Base-by-base conservation (phyloP, 2,329 filamentous ascomycete genomes). In the Elsinoe perseae region DNA sequence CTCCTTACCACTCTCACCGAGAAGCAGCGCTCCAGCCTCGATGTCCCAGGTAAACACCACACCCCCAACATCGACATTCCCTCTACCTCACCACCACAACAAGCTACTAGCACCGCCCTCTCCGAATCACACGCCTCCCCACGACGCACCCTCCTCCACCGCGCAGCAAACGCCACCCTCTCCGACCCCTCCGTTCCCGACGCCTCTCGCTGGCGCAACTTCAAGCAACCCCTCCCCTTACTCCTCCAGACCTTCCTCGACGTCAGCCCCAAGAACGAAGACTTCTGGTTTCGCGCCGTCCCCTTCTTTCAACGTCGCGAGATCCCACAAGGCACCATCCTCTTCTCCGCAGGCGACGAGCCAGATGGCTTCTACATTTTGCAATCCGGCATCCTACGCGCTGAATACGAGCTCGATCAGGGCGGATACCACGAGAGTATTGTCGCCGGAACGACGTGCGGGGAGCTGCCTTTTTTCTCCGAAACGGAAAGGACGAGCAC, bases 211-310 rank as follows among this genome's bases (percentile, higher is more conserved):
- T 97, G 91, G 87, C 84, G 86, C 64, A 83, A 84, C 63, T 95
- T 96, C 69, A 88, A 87, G 62, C 90, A 96, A 67, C 93, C 93
- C 0, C 80, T 97, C 6, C 87, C 89, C 1, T 82, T 98, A 46
- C 89, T 98, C 70, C 79, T 98, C 21, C 92, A 96, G 68, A 89
- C 93, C n/a, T 97, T 98, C 73, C 86, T 93, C 66, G 87, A 89
- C 43, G 76, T 96, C 10, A 95, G 88, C 53, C 77, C 83, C 54
- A 84, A 87, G 69, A 93, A 92, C 66, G 90, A 95, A 69, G 91
- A 96, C 70, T 97, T 97, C 68, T 98, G 93, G 93, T 92, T 91
- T 70, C 82, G 82, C 1, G 85, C 84, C 0, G 82, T 82, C 3
- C 76, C 80, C 0, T 97, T 87, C 73, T 96, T 98, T 66, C 73